Evolutionary conservation across 768 basidiomycete species (phyloP).

Genomic region (Cyclocybe cylindracea): DNA sequence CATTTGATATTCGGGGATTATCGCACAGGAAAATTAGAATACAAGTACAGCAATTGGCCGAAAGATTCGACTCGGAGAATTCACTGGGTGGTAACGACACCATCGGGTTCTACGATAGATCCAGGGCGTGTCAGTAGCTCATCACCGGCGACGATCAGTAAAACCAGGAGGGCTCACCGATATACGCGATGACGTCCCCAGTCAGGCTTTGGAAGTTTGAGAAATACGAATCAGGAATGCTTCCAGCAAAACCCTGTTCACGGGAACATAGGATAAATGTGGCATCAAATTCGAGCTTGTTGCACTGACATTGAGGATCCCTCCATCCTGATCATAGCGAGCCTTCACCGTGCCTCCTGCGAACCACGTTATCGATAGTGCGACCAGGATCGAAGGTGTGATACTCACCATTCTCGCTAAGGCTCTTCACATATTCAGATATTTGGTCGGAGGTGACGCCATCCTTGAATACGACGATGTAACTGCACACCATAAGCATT

Average conservation of each 20-base stretch:
- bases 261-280: background rate
- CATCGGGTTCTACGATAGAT: constrained; percentile 18
- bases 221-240: constrained; percentile 16
- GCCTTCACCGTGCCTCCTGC: constrained; percentile 16
- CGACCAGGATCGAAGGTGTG: background rate
- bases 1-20: too few relatives aligned
- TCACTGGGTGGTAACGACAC: constrained; percentile 20
- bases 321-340: constrained; percentile 13
- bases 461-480: constrained; percentile 21
- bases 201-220: constrained; percentile 10
- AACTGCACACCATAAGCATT: constrained; percentile 1
- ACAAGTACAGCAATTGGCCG: too few relatives aligned
- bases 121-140: background rate
- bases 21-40: too few relatives aligned
- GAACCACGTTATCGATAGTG: background rate
- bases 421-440: constrained; percentile 12
- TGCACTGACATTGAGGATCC: constrained; percentile 16
- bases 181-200: constrained; percentile 13
- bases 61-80: background rate
- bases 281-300: background rate
- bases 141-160: background rate
- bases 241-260: constrained; percentile 21
- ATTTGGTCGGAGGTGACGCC: constrained; percentile 14
- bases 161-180: constrained; percentile 13
- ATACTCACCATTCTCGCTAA: constrained; percentile 10